Conservation (phyloP, 305 asterid genomes). For the Fraxinus greggii region DNA sequence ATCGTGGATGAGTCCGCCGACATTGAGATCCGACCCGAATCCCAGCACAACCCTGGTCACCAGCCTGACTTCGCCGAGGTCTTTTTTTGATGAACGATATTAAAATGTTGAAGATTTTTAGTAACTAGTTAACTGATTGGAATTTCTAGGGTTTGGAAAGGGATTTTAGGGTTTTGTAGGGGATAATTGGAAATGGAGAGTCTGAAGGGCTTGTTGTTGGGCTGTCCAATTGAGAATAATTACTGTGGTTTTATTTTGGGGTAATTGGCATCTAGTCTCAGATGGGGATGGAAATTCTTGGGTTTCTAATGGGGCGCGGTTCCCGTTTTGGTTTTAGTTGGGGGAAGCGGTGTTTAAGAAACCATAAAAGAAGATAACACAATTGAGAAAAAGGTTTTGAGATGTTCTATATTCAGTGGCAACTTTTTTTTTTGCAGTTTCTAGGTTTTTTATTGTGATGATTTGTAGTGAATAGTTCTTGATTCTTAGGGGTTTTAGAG, state of each 20-base stretch:
- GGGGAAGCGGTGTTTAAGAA: neutral
- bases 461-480: neutral
- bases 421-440: neutral
- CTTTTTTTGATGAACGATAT: neutral
- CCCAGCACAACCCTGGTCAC: slow-evolving; percentile 88
- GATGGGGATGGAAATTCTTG: neutral
- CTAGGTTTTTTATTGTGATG: neutral
- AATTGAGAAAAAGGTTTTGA: neutral
- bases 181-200: neutral
- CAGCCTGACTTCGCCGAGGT: slow-evolving; percentile 93
- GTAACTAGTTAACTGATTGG: neutral
- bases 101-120: neutral
- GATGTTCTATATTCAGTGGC: neutral
- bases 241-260: neutral
- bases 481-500: neutral
- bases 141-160: slow-evolving; percentile 13
- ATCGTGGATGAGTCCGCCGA: slow-evolving; percentile 92
- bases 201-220: neutral
- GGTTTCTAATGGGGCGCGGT: neutral
- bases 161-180: slow-evolving; percentile 4
- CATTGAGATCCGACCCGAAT: slow-evolving; percentile 95
- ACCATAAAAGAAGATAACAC: neutral
- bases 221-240: neutral
- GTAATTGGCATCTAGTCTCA: neutral
- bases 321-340: neutral